phyloP scores from a whole-genome alignment of 352 stramenopile genomes.

The Saprolegnia diclina region DNA sequence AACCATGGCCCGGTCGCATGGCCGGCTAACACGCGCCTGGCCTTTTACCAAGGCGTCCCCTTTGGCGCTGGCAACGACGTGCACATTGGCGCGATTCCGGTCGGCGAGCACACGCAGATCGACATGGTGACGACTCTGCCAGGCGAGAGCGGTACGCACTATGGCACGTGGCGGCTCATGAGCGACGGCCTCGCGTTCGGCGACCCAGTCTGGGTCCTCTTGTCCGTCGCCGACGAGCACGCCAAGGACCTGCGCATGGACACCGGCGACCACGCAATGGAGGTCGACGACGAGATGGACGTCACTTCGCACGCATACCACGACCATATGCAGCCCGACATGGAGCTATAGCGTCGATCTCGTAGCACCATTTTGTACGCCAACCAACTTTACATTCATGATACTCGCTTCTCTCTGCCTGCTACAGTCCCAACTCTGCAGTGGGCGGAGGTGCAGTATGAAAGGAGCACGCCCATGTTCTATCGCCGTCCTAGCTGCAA shows the following conservation, averaged over 20 bases:
- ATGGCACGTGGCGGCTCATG: slow-evolving; percentile 69
- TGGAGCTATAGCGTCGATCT: slow-evolving; percentile 13
- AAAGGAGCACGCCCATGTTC: too few relatives aligned
- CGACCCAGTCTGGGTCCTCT: slow-evolving; percentile 69
- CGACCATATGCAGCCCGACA: slow-evolving; percentile 16
- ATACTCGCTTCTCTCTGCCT: background rate
- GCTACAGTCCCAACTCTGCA: background rate
- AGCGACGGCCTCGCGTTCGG: slow-evolving; percentile 60
- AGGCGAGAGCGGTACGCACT: slow-evolving; percentile 47
- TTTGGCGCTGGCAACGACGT: slow-evolving; percentile 58
- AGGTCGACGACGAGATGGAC: slow-evolving; percentile 23
- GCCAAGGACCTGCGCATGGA: background rate
- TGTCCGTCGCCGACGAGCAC: slow-evolving; percentile 44
- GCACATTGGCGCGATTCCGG: slow-evolving; percentile 35
- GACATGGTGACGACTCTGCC: slow-evolving; percentile 53
- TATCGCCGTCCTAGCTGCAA: too few relatives aligned
- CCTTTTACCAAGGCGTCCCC: slow-evolving; percentile 61
- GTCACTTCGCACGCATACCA: background rate
- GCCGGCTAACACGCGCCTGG: slow-evolving; percentile 49
- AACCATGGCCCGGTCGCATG: slow-evolving; percentile 54
- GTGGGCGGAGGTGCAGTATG: too few relatives aligned
- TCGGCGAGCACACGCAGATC: slow-evolving; percentile 58
- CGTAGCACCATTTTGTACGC: background rate
- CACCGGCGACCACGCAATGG: background rate
- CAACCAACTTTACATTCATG: background rate